A percentile compares a stretch with the other conserved stretches of the same genome.
Evolutionary conservation across 2,329 filamentous ascomycete genomes (phyloP).

Genomic region (Penicillium oxalicum): DNA sequence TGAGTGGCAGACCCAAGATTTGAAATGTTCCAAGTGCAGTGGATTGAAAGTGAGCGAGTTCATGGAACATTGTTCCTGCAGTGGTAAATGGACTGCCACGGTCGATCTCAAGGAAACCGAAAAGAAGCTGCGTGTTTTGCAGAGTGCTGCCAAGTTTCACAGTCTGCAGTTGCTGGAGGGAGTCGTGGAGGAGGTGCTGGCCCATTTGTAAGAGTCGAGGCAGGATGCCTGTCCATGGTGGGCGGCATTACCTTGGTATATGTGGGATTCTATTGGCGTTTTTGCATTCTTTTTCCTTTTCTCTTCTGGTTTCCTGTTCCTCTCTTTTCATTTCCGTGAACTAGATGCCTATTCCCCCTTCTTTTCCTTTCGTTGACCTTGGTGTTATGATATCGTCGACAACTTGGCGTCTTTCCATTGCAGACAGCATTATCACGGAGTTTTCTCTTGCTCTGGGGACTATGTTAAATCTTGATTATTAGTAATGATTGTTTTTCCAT

Average conservation of each 20-base stretch:
- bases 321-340: background rate
- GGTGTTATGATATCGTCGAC: background rate
- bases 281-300: background rate
- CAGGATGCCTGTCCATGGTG: background rate
- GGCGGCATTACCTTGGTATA: background rate
- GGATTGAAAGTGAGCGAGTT: conserved; percentile 77
- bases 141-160: conserved; percentile 71
- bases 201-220: conserved; percentile 30
- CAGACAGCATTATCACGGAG: too few species aligned
- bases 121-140: conserved; percentile 62
- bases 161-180: conserved; percentile 72
- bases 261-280: background rate
- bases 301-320: background rate
- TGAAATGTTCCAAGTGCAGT: conserved; percentile 71
- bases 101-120: conserved; percentile 62
- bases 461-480: too few species aligned
- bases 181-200: conserved; percentile 62
- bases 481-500: too few species aligned
- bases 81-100: conserved; percentile 73
- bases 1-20: conserved; percentile 82
- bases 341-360: background rate
- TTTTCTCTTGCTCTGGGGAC: too few species aligned
- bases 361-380: background rate
- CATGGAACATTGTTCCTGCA: conserved; percentile 93
- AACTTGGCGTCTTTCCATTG: too few species aligned